phyloP scores from a whole-genome alignment of 2,329 filamentous ascomycete species.

The Colletotrichum abscissum region DNA sequence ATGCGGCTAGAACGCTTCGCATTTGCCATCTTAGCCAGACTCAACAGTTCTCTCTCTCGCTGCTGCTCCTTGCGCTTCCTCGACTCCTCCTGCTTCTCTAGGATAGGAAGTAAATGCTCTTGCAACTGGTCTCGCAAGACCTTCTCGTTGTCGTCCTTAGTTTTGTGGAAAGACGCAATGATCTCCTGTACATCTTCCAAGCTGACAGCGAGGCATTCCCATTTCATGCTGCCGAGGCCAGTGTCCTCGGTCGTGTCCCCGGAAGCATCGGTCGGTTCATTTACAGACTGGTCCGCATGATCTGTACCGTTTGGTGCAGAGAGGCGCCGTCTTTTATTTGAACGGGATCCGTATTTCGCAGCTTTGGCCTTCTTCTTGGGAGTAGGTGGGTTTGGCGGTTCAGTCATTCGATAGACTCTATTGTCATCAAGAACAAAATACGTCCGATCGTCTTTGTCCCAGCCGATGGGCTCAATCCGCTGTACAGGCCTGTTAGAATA shows the following conservation, averaged over 20 bases:
- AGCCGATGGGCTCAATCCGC: constrained; percentile 86
- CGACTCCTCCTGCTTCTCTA: constrained; percentile 82
- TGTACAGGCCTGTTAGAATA: constrained; percentile 41
- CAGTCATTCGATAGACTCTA: constrained; percentile 88
- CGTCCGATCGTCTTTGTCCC: constrained; percentile 86
- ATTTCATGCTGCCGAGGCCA: constrained; percentile 80
- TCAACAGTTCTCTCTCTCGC: constrained; percentile 82
- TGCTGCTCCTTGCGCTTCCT: constrained; percentile 76
- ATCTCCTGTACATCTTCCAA: constrained; percentile 81
- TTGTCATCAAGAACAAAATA: constrained; percentile 97
- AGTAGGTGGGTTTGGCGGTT: constrained; percentile 73
- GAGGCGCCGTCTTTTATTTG: constrained; percentile 77
- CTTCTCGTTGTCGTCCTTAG: constrained; percentile 87
- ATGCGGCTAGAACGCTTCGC: constrained; percentile 94
- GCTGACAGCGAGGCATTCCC: constrained; percentile 91
- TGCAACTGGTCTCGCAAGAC: constrained; percentile 77
- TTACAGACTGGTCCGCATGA: constrained; percentile 44
- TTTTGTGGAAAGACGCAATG: constrained; percentile 77
- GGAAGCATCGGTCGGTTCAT: constrained; percentile 39
- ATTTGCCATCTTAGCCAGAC: constrained; percentile 87
- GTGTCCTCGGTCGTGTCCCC: constrained; percentile 60
- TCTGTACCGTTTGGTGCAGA: constrained; percentile 56
- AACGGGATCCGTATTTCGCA: constrained; percentile 69
- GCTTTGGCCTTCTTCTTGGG: constrained; percentile 74
- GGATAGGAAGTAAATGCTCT: constrained; percentile 83